Conservation (phyloP, 2,329 filamentous ascomycete genomes). For the Pseudohalonectria lignicola region DNA sequence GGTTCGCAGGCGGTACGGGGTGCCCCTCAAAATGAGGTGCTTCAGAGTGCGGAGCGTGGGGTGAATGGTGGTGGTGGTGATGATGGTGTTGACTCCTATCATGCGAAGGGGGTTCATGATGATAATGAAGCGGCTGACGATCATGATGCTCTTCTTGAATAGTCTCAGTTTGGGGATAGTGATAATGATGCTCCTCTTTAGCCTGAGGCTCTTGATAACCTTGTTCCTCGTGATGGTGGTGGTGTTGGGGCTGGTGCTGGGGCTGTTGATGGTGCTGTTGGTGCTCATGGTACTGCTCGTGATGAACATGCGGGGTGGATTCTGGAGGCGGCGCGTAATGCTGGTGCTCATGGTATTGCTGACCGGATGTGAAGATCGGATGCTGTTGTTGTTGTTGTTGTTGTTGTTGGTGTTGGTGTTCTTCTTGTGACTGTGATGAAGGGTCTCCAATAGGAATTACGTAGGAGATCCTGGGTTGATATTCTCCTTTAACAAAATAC, state of each 20-base stretch:
- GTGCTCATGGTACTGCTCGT: constrained; percentile 5
- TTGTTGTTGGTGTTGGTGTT: constrained; percentile 10
- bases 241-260: constrained; percentile 10
- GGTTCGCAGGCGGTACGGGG: constrained; percentile 5
- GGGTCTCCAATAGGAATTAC: constrained; percentile 20
- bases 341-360: constrained; percentile 8
- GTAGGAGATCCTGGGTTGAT: constrained; percentile 21
- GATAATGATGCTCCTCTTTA: not conserved
- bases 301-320: constrained; percentile 4
- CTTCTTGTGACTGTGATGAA: too few species aligned
- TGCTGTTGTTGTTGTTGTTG: constrained; percentile 10
- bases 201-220: constrained; percentile 4
- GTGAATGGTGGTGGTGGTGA: constrained; percentile 3
- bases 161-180: not conserved
- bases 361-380: constrained; percentile 6
- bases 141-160: constrained; percentile 1
- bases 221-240: constrained; percentile 11
- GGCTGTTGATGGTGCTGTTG: constrained; percentile 8
- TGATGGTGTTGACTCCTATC: not conserved
- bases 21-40: constrained; percentile 4
- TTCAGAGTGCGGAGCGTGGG: constrained; percentile 3
- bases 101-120: not conserved
- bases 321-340: constrained; percentile 2
- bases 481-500: constrained; percentile 45
- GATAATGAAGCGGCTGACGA: not conserved